Base-by-base conservation (phyloP, 805 yeast genomes). In the Lachancea mirantina region DNA sequence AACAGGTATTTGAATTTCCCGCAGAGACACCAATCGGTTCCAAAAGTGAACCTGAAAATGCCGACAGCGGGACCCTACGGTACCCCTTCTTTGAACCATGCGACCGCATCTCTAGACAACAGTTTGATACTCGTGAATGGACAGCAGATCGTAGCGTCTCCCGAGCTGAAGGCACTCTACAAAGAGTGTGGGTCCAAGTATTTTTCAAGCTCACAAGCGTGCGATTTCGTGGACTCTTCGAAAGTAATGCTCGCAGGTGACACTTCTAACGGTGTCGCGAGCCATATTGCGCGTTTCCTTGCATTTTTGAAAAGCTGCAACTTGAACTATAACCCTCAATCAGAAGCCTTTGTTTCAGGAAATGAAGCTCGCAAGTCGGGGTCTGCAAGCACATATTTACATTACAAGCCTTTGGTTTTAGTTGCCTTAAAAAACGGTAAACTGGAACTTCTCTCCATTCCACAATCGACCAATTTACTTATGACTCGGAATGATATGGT, bases 381-480 rank as follows among this genome's bases (percentile, higher is more conserved):
- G 21, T 36, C 41, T 15, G 34, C 45, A 3, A 45, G 50, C 7
- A 29, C 43, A 3, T 38, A 63, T 41, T 41, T 67, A 49, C 57
- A 54, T 29, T 54, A 45, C 26, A 61, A 57, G 32, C 58, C 58
- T 32, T 44, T 67, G 27, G 59, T 60, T 7, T 41, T 77, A 23
- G 79, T 74, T 5, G 59, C 74, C 15, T 67, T 74, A 43, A 77
- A 77, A 41, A 71, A 76, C 37, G 82, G 83, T 13, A 76, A 78
- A 52, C 63, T 78, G 45, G 94, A 83, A 53, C 67, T 82, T 19
- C 64, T 80, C 24, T 76, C 84, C 2, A 72, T 76, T 20, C 82
- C 85, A 3, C 68, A 70, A 38, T 72, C 72, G 45, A 71, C 85
- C 9, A 80, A 79, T 46, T 61, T 82, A 30, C 57, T 58, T 30